These are phyloP conservation scores for Tolypocladium album DNA, from an alignment of 2,329 filamentous ascomycete genomes.

Conservation along the genomic window DNA sequence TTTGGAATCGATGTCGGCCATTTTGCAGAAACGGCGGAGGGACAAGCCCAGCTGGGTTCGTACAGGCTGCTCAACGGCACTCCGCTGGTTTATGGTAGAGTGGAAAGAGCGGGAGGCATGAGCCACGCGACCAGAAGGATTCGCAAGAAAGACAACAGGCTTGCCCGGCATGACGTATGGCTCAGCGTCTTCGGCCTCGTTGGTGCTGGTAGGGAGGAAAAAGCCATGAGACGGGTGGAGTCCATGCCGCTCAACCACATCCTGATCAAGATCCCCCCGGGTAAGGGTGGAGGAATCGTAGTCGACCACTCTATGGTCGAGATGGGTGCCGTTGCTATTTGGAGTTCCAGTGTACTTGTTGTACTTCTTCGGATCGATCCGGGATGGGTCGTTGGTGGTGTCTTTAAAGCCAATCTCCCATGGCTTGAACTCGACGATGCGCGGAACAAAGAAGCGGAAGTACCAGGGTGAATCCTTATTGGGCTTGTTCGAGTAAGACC, in stretches of 20 bases:
- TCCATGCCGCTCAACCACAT: slow-evolving; percentile 34
- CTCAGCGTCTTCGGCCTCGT: slow-evolving; percentile 28
- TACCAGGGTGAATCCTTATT: slow-evolving; percentile 33
- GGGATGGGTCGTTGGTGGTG: slow-evolving; percentile 39
- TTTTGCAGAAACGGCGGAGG: slow-evolving; percentile 26
- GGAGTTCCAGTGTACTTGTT: slow-evolving; percentile 40
- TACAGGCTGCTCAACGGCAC: slow-evolving; percentile 20
- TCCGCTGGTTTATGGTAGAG: slow-evolving; percentile 21
- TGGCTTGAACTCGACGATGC: slow-evolving; percentile 35
- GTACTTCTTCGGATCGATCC: background rate
- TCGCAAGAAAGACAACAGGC: slow-evolving; percentile 38
- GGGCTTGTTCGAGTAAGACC: slow-evolving; percentile 29
- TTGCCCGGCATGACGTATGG: slow-evolving; percentile 32
- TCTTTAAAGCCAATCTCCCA: slow-evolving; percentile 51
- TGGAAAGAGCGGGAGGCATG: slow-evolving; percentile 36
- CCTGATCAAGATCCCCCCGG: slow-evolving; percentile 40
- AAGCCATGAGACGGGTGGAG: slow-evolving; percentile 45
- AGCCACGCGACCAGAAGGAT: slow-evolving; percentile 33
- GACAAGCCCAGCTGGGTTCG: slow-evolving; percentile 22
- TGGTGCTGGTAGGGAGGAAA: slow-evolving; percentile 36
- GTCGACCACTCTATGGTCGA: slow-evolving; percentile 41
- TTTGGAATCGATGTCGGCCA: slow-evolving; percentile 18
- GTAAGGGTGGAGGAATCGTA: slow-evolving; percentile 40
- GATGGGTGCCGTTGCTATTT: slow-evolving; percentile 41
- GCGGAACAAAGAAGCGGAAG: slow-evolving; percentile 39